Conservation (phyloP, 1,139 yeast genomes). For the Suhomyces bokatorum region DNA sequence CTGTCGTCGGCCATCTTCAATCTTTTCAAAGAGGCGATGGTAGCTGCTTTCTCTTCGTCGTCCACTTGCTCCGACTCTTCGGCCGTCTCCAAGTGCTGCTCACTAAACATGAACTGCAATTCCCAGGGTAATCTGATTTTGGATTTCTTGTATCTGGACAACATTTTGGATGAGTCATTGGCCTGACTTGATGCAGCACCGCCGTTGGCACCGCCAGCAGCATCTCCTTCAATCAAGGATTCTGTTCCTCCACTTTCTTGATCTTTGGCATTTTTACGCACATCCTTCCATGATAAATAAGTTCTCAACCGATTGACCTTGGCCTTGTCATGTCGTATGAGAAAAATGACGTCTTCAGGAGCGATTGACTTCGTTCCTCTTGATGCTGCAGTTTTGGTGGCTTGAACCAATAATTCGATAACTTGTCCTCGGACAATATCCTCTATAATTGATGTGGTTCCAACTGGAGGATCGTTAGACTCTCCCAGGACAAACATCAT, state of each 20-base stretch:
- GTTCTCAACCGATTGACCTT: conserved; percentile 90
- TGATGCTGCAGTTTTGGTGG: conserved; percentile 72
- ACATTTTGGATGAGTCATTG: conserved; percentile 57
- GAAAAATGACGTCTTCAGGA: conserved; percentile 89
- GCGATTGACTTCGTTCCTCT: conserved; percentile 85
- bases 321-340: conserved; percentile 91
- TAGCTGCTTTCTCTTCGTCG: conserved; percentile 88
- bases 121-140: conserved; percentile 95
- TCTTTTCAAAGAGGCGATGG: conserved; percentile 80
- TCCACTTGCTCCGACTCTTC: conserved; percentile 78
- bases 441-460: conserved; percentile 87
- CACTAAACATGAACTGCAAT: conserved; percentile 86
- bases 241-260: conserved; percentile 86
- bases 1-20: conserved; percentile 93
- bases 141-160: conserved; percentile 71
- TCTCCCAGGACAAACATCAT: conserved; percentile 99
- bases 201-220: conserved; percentile 36
- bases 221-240: conserved; percentile 43
- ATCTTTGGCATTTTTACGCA: conserved; percentile 94
- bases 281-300: conserved; percentile 95
- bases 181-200: conserved; percentile 31
- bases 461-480: conserved; percentile 89
- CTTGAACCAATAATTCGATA: conserved; percentile 78
- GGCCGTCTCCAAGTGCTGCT: conserved; percentile 83
- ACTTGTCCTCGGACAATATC: conserved; percentile 96